Base-by-base conservation (phyloP, 306 rosid species). In the Corylus avellana region DNA sequence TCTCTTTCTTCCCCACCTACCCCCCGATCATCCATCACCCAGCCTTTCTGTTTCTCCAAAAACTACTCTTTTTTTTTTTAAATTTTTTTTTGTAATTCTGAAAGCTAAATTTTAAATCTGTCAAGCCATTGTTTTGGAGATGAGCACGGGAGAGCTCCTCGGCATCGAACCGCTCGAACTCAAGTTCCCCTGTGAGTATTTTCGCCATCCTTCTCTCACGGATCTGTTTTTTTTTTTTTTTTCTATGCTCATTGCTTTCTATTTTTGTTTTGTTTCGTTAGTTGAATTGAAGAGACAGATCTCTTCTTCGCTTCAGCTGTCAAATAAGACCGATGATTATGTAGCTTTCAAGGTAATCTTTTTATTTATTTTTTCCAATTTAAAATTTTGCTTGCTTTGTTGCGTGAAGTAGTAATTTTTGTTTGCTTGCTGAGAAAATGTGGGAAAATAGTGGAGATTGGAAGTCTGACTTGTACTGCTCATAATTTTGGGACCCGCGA, bases 241-340 rank as follows among this genome's bases (percentile, higher is more conserved):
- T 83, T 86, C 14, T 78, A 8, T 73, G 73, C 78, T 77, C 1
- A n/a, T 70, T 68, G 64, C 29, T 10, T 22, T 14, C 51, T 76
- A 69, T 39, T 42, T 29, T 79, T 2, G 0, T 35, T 73, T 58
- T 63, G 49, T 17, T 32, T 47, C 1, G 9, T 81, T 77, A 94
- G 98, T 94, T 85, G 97, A 94, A 83, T 85, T 94, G 89, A 94
- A 81, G 92, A 92, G 89, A 86, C 97, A 92, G 98, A 94, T 94
- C 94, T 90, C 96, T 7, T 92, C 93, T 75, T 85, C 96, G 84
- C 96, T 94, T 81, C 90, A 83, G 79, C 85, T 94, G 77, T 89
- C 94, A 9, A 94, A 94, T 84, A 90, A 90, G 87, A 94, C 96
- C 58, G 98, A 94, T 63, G 81, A 54, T 78, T 90, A 80, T 85